A percentile compares a stretch with the other conserved stretches of the same genome.
Conservation (phyloP, 768 basidiomycete species). For the Kwoniella pini region DNA sequence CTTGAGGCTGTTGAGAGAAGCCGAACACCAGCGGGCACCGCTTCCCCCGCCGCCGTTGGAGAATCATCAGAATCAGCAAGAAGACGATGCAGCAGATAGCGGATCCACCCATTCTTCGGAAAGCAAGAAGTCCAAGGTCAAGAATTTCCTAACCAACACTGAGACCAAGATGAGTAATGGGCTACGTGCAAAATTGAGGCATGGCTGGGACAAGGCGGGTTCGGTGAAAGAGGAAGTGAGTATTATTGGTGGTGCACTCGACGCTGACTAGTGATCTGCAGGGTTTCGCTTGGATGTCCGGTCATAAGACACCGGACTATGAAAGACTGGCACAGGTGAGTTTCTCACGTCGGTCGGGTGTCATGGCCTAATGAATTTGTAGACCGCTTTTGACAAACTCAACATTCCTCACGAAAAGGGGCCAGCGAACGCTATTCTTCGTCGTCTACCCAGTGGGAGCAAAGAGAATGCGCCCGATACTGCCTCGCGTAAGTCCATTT, state of each 20-base stretch:
- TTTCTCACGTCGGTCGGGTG: background rate
- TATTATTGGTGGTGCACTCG: background rate
- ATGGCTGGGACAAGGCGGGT: constrained; percentile 27
- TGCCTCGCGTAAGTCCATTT: constrained; percentile 20
- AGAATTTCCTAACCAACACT: background rate
- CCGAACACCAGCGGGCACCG: constrained; percentile 56
- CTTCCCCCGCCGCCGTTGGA: constrained; percentile 55
- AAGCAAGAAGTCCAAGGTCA: constrained; percentile 4
- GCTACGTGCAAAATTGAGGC: constrained; percentile 13
- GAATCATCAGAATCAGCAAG: background rate
- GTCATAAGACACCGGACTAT: constrained; percentile 22
- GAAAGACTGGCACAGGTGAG: constrained; percentile 25
- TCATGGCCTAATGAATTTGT: background rate
- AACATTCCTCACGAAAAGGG: constrained; percentile 16
- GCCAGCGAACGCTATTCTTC: constrained; percentile 13
- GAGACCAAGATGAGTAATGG: constrained; percentile 8
- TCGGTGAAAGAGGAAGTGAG: constrained; percentile 33
- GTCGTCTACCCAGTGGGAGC: constrained; percentile 12
- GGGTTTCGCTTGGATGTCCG: constrained; percentile 28
- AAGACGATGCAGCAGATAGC: background rate
- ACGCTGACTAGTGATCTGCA: constrained; percentile 5
- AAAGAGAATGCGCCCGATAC: background rate
- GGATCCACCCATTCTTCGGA: background rate
- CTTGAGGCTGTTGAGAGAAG: constrained; percentile 57
- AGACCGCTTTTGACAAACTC: constrained; percentile 20